phyloP scores from a whole-genome alignment of 2,329 filamentous ascomycete species.

The Diplodia scrobiculata region DNA sequence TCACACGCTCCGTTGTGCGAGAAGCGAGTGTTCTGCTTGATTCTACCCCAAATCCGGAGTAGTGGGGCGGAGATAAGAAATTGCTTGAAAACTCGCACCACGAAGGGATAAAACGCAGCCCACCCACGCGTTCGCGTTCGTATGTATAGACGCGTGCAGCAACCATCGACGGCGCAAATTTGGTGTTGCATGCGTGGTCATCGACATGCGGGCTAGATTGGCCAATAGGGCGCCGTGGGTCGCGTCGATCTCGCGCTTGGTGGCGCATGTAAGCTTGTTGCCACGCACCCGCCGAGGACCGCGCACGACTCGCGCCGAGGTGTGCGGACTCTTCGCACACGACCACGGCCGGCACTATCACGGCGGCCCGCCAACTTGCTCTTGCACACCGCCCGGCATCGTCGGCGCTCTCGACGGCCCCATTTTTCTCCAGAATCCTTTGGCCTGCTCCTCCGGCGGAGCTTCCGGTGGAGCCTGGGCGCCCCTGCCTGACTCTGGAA shows the following conservation, averaged over 20 bases:
- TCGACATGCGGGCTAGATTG: not conserved
- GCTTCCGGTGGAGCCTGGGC: no score
- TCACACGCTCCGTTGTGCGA: no score
- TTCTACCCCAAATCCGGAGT: no score
- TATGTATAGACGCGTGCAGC: not conserved
- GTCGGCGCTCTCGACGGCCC: not conserved
- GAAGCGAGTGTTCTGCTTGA: no score
- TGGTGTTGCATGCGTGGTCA: slow-evolving; percentile 13
- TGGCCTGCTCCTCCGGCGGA: no score
- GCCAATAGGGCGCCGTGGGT: slow-evolving; percentile 1
- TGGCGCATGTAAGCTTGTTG: slow-evolving; percentile 19
- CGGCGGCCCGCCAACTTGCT: not conserved
- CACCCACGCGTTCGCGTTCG: not conserved
- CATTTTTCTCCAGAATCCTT: not conserved
- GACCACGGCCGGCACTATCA: slow-evolving; percentile 3
- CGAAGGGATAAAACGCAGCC: not conserved
- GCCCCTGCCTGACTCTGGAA: not conserved
- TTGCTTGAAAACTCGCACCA: no score
- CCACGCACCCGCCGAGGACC: slow-evolving; percentile 1
- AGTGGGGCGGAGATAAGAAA: no score
- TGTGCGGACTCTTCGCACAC: not conserved
- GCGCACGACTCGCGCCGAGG: slow-evolving; percentile 2
- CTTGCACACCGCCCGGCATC: slow-evolving; percentile 13
- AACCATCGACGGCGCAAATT: no score
- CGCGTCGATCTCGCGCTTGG: slow-evolving; percentile 18